Evolutionary conservation across 148 eudicot genomes (phyloP).

Genomic region (Salicornia ramosissima): DNA sequence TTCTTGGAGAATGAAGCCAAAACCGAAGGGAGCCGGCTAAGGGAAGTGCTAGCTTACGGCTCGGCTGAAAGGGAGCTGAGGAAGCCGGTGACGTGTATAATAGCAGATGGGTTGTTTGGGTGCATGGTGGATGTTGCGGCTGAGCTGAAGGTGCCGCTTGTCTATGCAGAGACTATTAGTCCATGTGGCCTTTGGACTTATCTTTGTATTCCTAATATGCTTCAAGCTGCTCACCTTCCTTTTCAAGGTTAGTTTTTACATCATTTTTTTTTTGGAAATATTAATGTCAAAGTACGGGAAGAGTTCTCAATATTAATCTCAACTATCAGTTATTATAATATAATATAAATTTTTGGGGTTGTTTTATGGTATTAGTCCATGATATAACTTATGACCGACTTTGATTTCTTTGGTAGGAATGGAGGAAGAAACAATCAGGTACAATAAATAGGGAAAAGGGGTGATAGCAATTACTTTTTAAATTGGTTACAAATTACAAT

Average conservation of each 20-base stretch:
- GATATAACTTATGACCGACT: no score
- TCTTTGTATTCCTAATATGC: conserved; percentile 33
- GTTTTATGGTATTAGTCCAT: no score
- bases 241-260: conserved; percentile 24
- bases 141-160: conserved; percentile 29
- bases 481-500: no score
- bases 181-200: conserved; percentile 38
- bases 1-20: conserved; percentile 17
- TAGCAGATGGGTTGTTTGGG: conserved; percentile 32
- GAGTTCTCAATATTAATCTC: no score
- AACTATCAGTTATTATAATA: no score
- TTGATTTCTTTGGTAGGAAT: no score
- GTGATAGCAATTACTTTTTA: no score
- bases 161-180: conserved; percentile 34
- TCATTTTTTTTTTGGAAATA: no score
- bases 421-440: no score
- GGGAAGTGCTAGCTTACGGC: conserved; percentile 18
- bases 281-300: no score
- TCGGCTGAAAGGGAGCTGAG: not conserved
- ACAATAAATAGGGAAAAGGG: no score
- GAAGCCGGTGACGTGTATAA: conserved; percentile 34
- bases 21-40: conserved; percentile 5
- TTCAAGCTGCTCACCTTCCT: conserved; percentile 33
- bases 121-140: conserved; percentile 31
- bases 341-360: no score